Percentiles rank a stretch among this genome's conserved stretches.
Evolutionary conservation across 2,329 filamentous ascomycete species (phyloP).

Genomic region (Cercospora beticola): DNA sequence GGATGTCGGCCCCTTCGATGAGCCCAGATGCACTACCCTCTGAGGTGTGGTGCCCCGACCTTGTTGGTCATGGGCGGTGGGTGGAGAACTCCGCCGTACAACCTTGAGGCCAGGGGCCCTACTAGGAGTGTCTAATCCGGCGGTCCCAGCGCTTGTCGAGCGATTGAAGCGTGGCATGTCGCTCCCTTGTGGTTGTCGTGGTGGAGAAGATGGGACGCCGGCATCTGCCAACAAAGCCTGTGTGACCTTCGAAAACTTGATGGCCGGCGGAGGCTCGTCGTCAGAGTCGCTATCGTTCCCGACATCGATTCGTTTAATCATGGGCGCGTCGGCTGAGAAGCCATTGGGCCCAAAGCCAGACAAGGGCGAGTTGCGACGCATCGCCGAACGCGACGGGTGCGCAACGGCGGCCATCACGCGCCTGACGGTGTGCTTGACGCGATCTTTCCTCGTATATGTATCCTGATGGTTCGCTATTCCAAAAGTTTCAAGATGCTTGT

Average conservation of each 20-base stretch:
- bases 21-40: conserved; percentile 38
- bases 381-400: conserved; percentile 34
- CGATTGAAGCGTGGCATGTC: conserved; percentile 32
- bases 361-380: conserved; percentile 49
- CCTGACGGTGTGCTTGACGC: conserved; percentile 28
- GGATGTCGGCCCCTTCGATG: conserved; percentile 32
- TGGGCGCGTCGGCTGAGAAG: conserved; percentile 47
- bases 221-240: conserved; percentile 71
- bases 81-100: conserved; percentile 37
- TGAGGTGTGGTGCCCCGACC: conserved; percentile 36
- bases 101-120: conserved; percentile 39
- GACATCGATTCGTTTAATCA: conserved; percentile 53
- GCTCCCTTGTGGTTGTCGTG: conserved; percentile 46
- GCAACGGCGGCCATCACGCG: conserved; percentile 39
- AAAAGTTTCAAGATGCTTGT: conserved; percentile 21
- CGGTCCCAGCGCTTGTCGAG: conserved; percentile 31
- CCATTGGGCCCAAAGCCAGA: conserved; percentile 47
- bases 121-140: conserved; percentile 39
- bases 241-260: conserved; percentile 90
- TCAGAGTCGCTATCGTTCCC: conserved; percentile 87
- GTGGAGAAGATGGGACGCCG: conserved; percentile 59
- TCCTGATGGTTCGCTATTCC: conserved; percentile 26
- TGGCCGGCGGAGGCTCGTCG: conserved; percentile 83
- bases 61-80: conserved; percentile 20
- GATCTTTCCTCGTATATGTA: conserved; percentile 20